Conservation (phyloP, 495 filamentous ascomycete genomes). For the Neurospora sp. region DNA sequence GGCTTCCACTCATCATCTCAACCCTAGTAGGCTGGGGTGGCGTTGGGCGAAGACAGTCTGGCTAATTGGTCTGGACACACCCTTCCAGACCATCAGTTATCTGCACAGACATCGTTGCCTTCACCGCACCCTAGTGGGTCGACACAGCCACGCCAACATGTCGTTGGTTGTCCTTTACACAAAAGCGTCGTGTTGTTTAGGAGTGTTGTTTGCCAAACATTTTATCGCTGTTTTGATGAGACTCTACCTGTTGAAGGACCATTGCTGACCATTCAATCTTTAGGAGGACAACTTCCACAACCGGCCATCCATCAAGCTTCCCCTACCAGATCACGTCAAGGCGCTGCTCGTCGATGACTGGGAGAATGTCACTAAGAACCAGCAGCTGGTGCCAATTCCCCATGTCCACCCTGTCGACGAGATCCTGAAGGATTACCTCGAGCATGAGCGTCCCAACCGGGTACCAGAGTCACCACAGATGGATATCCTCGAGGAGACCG, state of each 20-base stretch:
- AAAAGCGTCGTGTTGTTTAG: neutral
- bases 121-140: neutral
- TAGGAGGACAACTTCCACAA: conserved; percentile 80
- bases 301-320: conserved; percentile 71
- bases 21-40: neutral
- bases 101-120: neutral
- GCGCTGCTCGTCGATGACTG: conserved; percentile 91
- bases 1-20: neutral
- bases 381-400: conserved; percentile 75
- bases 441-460: conserved; percentile 58
- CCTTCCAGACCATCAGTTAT: neutral
- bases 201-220: neutral
- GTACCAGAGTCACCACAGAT: conserved; percentile 52
- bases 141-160: neutral
- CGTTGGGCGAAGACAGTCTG: neutral
- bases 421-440: conserved; percentile 71
- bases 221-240: neutral
- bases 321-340: conserved; percentile 78
- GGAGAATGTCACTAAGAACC: conserved; percentile 95
- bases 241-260: conserved; percentile 12
- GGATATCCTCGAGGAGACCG: conserved; percentile 81
- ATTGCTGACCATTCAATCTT: neutral
- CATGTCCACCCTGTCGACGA: conserved; percentile 60
- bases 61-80: neutral
- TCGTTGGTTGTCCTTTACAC: neutral